Evolutionary conservation across 23 red algal genomes (phyloP), one percentile per base, ranked within the genome.

Genomic region (Gracilaria caudata): DNA sequence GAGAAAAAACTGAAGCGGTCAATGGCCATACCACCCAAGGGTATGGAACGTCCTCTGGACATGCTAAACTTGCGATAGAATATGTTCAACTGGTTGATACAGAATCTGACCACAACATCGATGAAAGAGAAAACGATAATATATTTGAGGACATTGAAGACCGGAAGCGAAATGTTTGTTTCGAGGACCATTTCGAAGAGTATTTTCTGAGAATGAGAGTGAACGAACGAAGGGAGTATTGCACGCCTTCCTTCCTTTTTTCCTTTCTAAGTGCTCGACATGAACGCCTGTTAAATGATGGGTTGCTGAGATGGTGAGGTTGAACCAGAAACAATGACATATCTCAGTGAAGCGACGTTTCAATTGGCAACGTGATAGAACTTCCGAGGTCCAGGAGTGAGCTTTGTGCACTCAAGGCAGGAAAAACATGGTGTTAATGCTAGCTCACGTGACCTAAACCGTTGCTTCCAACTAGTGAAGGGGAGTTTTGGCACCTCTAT

Each of bases 111-210:
- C 25, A 47, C 9, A 26, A 75, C 40, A 26, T 75, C 70, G 49
- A 75, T 45, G 25, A 75, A 47, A 17, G 38, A 46, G 70, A 75
- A 75, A 1, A 75, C 40, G 12, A 75, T 38, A 24, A 75, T 45
- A 25, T 75, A 75, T 47, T 75, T 75, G 21, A 75, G 25, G 26
- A 47, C 70, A 47, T 49, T 75, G 33, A 75, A 75, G 1, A 75
- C 20, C 19, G 70, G 38, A 2, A 75, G 38, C 2, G 70, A 36
- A 26, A 75, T 25, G 33, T 75, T 47, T 24, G 33, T 24, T 75
- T 46, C 39, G 10, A 75, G 10, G 20, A 36, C 70, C 70, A 75
- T 75, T 65, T 65, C 26, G 16, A 61, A 16, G 14, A 65, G 26
- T 32, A 8, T 11, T 28, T 65, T 65, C 60, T 12, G 32, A 65